These are phyloP conservation scores for Trichoderma reesei DNA, from an alignment of 495 filamentous ascomycete species.

Conservation along the genomic window DNA sequence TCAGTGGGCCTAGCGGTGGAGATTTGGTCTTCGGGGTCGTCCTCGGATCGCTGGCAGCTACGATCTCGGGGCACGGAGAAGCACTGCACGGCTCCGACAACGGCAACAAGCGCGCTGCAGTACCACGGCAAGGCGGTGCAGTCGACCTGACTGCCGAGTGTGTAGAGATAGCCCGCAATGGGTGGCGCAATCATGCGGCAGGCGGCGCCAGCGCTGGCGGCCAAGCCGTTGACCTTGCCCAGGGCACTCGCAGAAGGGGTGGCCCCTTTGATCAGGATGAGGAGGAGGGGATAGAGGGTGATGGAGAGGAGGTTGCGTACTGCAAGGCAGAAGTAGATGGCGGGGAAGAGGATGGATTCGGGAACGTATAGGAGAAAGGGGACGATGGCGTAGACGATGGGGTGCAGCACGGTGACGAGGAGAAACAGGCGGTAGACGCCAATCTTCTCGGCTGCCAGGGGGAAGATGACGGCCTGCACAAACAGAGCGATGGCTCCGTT, in stretches of 20 bases:
- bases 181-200: conserved; percentile 70
- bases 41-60: conserved; percentile 1
- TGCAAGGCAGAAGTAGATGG: conserved; percentile 62
- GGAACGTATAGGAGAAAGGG: conserved; percentile 60
- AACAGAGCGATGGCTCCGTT: conserved; percentile 72
- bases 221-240: conserved; percentile 73
- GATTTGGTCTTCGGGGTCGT: conserved; percentile 1
- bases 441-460: conserved; percentile 56
- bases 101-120: conserved; percentile 58
- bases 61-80: conserved; percentile 49
- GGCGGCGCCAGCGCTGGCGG: conserved; percentile 67
- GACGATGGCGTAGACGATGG: conserved; percentile 65
- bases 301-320: conserved; percentile 71
- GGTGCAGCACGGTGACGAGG: conserved; percentile 63
- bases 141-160: conserved; percentile 51
- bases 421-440: conserved; percentile 68
- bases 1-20: not conserved
- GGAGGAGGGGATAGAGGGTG: conserved; percentile 63
- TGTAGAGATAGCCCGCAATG: conserved; percentile 65
- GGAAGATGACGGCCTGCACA: conserved; percentile 70
- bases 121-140: conserved; percentile 76
- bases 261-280: conserved; percentile 79
- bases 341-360: conserved; percentile 43
- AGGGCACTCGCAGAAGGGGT: conserved; percentile 55
- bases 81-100: conserved; percentile 58